Evolutionary conservation across 768 basidiomycete species (phyloP).

Genomic region (Tylopilus plumbeoviolaceoides): DNA sequence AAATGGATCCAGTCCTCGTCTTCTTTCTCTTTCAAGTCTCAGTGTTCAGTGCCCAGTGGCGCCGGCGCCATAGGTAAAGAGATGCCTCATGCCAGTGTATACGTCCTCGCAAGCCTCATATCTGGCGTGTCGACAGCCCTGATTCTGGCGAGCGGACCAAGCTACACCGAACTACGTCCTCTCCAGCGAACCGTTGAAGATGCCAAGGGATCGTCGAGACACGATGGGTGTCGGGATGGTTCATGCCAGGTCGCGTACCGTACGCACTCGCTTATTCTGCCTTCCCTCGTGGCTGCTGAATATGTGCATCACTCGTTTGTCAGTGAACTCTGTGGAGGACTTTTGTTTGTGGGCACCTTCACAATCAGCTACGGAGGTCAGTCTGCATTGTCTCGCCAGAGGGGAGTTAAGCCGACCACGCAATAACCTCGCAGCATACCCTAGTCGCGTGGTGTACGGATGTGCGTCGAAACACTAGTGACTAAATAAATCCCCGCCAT

Average conservation of each 20-base stretch:
- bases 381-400: constrained; percentile 10
- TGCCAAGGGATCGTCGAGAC: constrained; percentile 59
- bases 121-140: constrained; percentile 18
- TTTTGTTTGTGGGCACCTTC: constrained; percentile 55
- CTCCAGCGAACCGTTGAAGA: constrained; percentile 45
- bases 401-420: constrained; percentile 12
- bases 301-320: not conserved
- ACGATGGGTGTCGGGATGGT: constrained; percentile 59
- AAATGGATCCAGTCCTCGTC: not conserved
- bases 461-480: constrained; percentile 18
- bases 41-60: constrained; percentile 4
- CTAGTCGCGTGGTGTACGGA: constrained; percentile 55
- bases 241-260: constrained; percentile 65
- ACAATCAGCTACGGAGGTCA: constrained; percentile 56
- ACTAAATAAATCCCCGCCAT: not conserved
- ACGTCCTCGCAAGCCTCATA: constrained; percentile 19
- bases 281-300: not conserved
- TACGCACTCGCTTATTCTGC: constrained; percentile 27
- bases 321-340: constrained; percentile 56
- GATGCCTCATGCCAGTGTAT: constrained; percentile 19
- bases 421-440: constrained; percentile 32
- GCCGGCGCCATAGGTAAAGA: constrained; percentile 13
- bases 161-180: constrained; percentile 45
- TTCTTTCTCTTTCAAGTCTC: constrained; percentile 8
- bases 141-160: constrained; percentile 10